Conservation (phyloP, 2,329 filamentous ascomycete species). For the Dryadomyces quercus-mongolicae region DNA sequence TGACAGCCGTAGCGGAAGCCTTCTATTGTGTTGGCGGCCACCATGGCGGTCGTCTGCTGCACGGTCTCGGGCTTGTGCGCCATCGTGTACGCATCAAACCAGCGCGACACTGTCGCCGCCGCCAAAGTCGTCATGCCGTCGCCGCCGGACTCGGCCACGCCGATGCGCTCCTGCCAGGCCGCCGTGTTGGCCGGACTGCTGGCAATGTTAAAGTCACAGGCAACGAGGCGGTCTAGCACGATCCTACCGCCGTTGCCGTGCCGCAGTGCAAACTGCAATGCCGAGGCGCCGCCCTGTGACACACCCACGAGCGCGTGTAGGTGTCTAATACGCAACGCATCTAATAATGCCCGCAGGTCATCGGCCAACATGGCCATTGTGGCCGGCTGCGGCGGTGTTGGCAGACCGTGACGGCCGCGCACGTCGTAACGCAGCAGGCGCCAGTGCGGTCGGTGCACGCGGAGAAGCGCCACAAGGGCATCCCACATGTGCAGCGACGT, state of each 20-base stretch:
- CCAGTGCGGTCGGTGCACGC: constrained; percentile 46
- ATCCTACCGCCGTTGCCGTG: constrained; percentile 38
- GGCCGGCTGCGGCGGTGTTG: constrained; percentile 34
- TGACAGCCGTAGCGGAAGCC: constrained; percentile 58
- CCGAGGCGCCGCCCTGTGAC: constrained; percentile 69
- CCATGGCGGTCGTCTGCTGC: constrained; percentile 53
- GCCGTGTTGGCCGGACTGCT: constrained; percentile 62
- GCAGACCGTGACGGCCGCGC: constrained; percentile 50
- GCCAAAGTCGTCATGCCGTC: constrained; percentile 52
- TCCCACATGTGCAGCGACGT: constrained; percentile 76
- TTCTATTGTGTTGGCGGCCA: constrained; percentile 54
- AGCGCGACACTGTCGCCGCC: constrained; percentile 57
- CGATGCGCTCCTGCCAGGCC: constrained; percentile 69
- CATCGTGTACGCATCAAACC: constrained; percentile 56
- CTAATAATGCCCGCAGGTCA: constrained; percentile 55
- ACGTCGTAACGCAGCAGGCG: constrained; percentile 67
- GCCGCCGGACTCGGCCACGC: constrained; percentile 42
- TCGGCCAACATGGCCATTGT: constrained; percentile 54
- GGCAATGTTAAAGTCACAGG: constrained; percentile 68
- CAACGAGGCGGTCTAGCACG: constrained; percentile 62
- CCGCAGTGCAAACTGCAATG: constrained; percentile 58
- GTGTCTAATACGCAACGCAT: constrained; percentile 54
- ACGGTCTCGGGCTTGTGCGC: constrained; percentile 32
- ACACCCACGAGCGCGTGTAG: constrained; percentile 63
- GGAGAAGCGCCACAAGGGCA: constrained; percentile 51